Percentiles rank a stretch among this genome's conserved stretches.
These are phyloP conservation scores for Xylariaceae sp. DNA, from an alignment of 2,329 filamentous ascomycete species.

Conservation along the genomic window DNA sequence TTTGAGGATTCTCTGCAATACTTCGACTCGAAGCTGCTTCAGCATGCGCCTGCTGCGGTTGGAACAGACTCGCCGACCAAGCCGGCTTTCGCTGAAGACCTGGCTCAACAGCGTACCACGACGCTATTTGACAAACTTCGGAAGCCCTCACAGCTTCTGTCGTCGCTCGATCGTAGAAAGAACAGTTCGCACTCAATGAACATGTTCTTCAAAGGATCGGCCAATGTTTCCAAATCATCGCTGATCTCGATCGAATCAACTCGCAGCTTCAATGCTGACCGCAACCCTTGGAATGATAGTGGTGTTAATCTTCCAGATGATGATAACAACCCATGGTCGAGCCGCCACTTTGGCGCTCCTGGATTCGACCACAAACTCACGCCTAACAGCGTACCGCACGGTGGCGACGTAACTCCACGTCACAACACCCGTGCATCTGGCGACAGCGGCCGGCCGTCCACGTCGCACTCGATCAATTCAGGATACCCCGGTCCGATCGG, in stretches of 20 bases:
- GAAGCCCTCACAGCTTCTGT: conserved; percentile 76
- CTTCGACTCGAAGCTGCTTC: conserved; percentile 94
- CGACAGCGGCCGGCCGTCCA: conserved; percentile 87
- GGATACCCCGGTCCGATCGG: conserved; percentile 92
- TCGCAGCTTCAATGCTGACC: conserved; percentile 82
- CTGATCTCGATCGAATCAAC: conserved; percentile 94
- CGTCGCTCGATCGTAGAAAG: conserved; percentile 94
- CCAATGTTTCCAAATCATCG: conserved; percentile 88
- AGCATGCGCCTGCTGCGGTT: conserved; percentile 79
- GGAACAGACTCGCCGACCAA: conserved; percentile 87
- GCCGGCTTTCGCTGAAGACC: conserved; percentile 75
- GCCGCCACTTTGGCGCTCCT: conserved; percentile 58
- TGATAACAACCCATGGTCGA: conserved; percentile 62
- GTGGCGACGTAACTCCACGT: conserved; percentile 79
- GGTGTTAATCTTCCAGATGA: conserved; percentile 92
- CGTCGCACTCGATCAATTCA: conserved; percentile 92
- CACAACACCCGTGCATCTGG: conserved; percentile 80
- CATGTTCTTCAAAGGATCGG: conserved; percentile 89
- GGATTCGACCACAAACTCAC: conserved; percentile 61
- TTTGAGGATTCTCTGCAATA: conserved; percentile 96
- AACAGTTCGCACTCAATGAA: conserved; percentile 84
- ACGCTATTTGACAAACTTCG: conserved; percentile 87
- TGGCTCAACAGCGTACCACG: conserved; percentile 71
- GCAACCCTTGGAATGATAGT: conserved; percentile 97
- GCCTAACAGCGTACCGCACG: conserved; percentile 55